A percentile compares a stretch with the other conserved stretches of the same genome.
Conservation (phyloP, 2,329 filamentous ascomycete species). For the Nemania bipapillata region DNA sequence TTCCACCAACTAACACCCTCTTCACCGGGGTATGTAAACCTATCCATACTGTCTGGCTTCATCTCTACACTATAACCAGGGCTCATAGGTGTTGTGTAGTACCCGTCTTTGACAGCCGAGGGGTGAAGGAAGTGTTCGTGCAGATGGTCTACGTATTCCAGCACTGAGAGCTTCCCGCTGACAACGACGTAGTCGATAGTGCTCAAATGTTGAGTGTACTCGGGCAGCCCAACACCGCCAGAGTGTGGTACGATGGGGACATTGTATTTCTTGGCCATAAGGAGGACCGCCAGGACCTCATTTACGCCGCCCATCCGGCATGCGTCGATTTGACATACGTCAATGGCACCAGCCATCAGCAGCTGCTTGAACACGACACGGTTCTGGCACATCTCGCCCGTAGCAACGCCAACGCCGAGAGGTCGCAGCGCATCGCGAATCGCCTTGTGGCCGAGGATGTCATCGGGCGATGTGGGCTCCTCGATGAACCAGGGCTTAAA, state of each 20-base stretch:
- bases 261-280: conserved; percentile 82
- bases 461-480: conserved; percentile 90
- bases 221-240: conserved; percentile 87
- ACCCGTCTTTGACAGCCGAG: conserved; percentile 81
- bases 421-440: conserved; percentile 82
- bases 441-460: conserved; percentile 87
- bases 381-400: conserved; percentile 96
- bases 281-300: conserved; percentile 87
- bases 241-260: conserved; percentile 90
- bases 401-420: conserved; percentile 83
- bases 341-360: conserved; percentile 80
- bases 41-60: conserved; percentile 87
- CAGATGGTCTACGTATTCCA: conserved; percentile 93
- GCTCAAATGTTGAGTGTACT: conserved; percentile 92
- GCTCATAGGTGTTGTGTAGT: conserved; percentile 85
- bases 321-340: conserved; percentile 89
- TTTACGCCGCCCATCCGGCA: conserved; percentile 91
- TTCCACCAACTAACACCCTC: conserved; percentile 87
- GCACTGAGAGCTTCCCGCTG: conserved; percentile 79
- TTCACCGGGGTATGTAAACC: conserved; percentile 79
- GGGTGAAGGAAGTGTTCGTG: conserved; percentile 94
- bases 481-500: conserved; percentile 96
- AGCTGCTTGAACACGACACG: conserved; percentile 94
- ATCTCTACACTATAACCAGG: conserved; percentile 94
- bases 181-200: conserved; percentile 94